These are phyloP conservation scores for Rosa hybrid DNA, from an alignment of 331 rosid species.

Conservation along the genomic window DNA sequence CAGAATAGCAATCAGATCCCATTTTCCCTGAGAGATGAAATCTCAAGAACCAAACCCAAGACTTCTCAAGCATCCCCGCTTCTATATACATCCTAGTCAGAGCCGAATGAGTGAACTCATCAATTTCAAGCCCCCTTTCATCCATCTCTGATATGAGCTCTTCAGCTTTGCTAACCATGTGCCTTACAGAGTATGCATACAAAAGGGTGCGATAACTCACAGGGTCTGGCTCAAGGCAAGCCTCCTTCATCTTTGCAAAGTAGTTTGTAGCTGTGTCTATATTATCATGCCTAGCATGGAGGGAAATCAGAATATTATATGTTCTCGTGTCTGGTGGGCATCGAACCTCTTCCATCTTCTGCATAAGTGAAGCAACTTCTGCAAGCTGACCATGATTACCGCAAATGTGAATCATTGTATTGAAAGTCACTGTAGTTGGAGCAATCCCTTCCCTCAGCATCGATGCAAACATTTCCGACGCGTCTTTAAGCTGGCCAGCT, in stretches of 20 bases:
- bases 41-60: no score
- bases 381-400: slow-evolving; percentile 76
- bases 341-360: slow-evolving; percentile 78
- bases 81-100: slow-evolving; percentile 84
- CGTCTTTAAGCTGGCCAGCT: slow-evolving; percentile 82
- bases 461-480: slow-evolving; percentile 63
- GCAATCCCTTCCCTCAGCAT: slow-evolving; percentile 83
- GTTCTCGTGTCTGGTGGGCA: slow-evolving; percentile 85
- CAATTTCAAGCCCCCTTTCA: slow-evolving; percentile 61
- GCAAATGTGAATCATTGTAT: slow-evolving; percentile 90
- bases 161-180: slow-evolving; percentile 73
- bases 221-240: slow-evolving; percentile 63
- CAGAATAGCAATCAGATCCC: no score
- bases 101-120: slow-evolving; percentile 88
- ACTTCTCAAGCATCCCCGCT: slow-evolving; percentile 54
- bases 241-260: slow-evolving; percentile 67
- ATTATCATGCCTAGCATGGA: slow-evolving; percentile 60
- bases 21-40: no score
- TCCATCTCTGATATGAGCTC: slow-evolving; percentile 71
- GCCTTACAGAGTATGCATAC: slow-evolving; percentile 86
- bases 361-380: slow-evolving; percentile 66
- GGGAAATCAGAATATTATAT: slow-evolving; percentile 71
- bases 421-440: slow-evolving; percentile 86
- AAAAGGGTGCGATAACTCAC: slow-evolving; percentile 91
- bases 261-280: slow-evolving; percentile 55